Evolutionary conservation across 2,329 filamentous ascomycete species (phyloP), one percentile per base, ranked within the genome.

Genomic region (Spiromastix sp.): DNA sequence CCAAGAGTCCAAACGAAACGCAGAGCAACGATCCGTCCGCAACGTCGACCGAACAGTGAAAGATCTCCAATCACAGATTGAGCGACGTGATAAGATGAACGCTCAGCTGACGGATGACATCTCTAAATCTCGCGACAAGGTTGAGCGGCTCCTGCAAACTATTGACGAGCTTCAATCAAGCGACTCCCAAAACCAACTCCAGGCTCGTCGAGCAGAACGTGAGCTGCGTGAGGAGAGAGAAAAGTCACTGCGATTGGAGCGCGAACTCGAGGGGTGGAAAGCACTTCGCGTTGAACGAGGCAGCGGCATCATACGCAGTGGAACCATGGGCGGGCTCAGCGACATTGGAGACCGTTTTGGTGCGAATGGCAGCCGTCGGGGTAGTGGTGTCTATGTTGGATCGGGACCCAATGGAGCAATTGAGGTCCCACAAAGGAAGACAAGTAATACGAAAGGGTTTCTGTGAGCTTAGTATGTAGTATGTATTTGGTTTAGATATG

Each of bases 41-140:
- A 94, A 93, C 54, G 81, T 95, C 17, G 91, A 96, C 63, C 85
- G 89, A 42, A 85, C 79, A 1, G 86, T 96, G 51, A 91, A 91
- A 60, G 91, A 96, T 59, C 73, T 96, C 16, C 85, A 95, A 60
- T 72, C 77, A 16, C 89, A 96, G 59, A 82, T 98, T 46, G 86
- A 94, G 31, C 84, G 91, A 48, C 85, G 86, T 48, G 89, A 96
- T 46, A 95, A 93, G 64, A 77, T 84, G 48, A 85, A 87, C 49
- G 54, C 69, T 4, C 80, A 91, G 52, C 70, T 94, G 12, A 72
- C 78, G 36, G 89, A 95, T 35, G 91, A 96, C 50, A 73, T 94
- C 38, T 68, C 71, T 46, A 83, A 89, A 44, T 79, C 85, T 51
- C 83, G 89, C 42, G 89, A 96, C 62, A 93, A 91, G 67, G 76